Conservation (phyloP, 2,329 filamentous ascomycete species). For the Nemania sp. region DNA sequence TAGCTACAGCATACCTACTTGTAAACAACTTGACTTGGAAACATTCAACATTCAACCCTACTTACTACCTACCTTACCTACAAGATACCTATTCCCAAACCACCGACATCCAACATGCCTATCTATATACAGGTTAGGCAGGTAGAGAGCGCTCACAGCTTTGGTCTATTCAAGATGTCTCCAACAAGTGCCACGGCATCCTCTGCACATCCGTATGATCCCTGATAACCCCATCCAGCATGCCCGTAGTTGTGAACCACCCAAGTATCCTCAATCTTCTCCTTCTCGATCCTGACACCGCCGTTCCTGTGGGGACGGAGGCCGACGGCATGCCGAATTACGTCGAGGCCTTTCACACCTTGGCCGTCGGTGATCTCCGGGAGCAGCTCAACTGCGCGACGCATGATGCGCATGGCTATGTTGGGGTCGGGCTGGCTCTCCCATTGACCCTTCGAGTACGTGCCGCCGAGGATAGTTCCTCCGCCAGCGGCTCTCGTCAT, state of each 20-base stretch:
- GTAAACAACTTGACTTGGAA: background rate
- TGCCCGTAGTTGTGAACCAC: conserved; percentile 86
- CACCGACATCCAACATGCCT: too few relatives aligned
- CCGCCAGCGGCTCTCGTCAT: conserved; percentile 83
- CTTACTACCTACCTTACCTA: too few relatives aligned
- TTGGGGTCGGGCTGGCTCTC: conserved; percentile 78
- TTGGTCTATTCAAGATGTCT: conserved; percentile 52
- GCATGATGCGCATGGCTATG: conserved; percentile 83
- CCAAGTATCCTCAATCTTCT: conserved; percentile 64
- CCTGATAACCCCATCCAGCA: conserved; percentile 76
- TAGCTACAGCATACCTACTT: too few relatives aligned
- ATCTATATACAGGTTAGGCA: too few relatives aligned
- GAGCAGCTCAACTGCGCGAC: conserved; percentile 67
- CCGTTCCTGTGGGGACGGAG: conserved; percentile 74
- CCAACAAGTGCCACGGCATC: conserved; percentile 68
- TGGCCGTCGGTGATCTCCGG: conserved; percentile 67
- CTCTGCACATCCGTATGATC: conserved; percentile 71
- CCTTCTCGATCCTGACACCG: conserved; percentile 76
- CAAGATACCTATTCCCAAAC: too few relatives aligned
- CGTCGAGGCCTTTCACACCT: conserved; percentile 72
- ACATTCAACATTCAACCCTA: too few relatives aligned
- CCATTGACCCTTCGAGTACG: conserved; percentile 79
- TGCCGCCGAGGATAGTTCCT: conserved; percentile 85
- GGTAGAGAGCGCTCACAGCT: conserved; percentile 21
- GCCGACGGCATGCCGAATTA: conserved; percentile 83